A percentile compares a stretch with the other conserved stretches of the same genome.
These are phyloP conservation scores for Naganishia vishniacii DNA, from an alignment of 768 basidiomycete genomes.

Conservation along the genomic window DNA sequence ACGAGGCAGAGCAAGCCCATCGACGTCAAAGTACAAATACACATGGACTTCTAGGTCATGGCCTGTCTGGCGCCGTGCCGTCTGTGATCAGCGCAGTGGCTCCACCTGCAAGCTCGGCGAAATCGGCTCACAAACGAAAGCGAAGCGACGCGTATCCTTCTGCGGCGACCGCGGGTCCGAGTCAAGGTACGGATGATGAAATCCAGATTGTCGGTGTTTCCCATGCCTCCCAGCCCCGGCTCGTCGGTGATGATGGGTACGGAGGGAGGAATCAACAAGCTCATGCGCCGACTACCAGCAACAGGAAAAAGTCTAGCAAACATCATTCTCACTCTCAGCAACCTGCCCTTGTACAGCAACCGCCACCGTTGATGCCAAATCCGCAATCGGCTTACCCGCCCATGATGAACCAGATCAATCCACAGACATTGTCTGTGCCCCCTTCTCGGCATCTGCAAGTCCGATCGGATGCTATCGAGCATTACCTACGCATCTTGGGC, in stretches of 20 bases:
- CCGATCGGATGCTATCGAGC: conserved; percentile 34
- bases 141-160: conserved; percentile 16
- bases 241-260: conserved; percentile 9
- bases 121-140: conserved; percentile 25
- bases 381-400: conserved; percentile 27
- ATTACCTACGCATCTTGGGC: conserved; percentile 34
- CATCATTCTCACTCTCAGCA: conserved; percentile 19
- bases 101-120: not conserved
- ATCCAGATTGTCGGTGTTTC: conserved; percentile 12
- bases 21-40: conserved; percentile 9
- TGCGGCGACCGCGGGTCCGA: not conserved
- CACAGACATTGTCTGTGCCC: conserved; percentile 26
- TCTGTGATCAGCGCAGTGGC: not conserved
- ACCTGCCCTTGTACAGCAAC: conserved; percentile 31
- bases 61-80: not conserved
- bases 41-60: not conserved
- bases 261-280: conserved; percentile 20
- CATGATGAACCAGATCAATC: conserved; percentile 26
- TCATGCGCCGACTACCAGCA: not conserved
- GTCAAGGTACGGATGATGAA: not conserved
- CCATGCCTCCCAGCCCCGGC: not conserved
- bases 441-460: conserved; percentile 34
- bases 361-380: conserved; percentile 34
- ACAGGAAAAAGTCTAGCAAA: conserved; percentile 25
- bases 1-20: conserved; percentile 25